phyloP scores from a whole-genome alignment of 768 basidiomycete species.

The Lactarius evosmus region DNA sequence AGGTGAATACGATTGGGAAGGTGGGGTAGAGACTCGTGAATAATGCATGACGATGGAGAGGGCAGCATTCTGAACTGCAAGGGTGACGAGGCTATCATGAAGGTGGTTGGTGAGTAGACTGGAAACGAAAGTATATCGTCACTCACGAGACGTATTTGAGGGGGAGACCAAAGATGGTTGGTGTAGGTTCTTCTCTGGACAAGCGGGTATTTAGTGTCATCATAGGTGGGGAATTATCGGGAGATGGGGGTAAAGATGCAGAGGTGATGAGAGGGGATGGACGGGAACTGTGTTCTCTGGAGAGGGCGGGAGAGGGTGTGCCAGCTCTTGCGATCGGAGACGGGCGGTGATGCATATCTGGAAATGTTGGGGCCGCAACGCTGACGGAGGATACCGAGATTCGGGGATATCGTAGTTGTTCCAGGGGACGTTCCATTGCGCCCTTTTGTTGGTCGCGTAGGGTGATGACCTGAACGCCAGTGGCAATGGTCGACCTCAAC shows the following conservation, averaged over 20 bases:
- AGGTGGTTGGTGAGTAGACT: conserved; percentile 15
- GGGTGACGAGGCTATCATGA: conserved; percentile 61
- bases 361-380: conserved; percentile 31
- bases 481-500: neutral
- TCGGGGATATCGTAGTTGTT: conserved; percentile 23
- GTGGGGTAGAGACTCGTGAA: conserved; percentile 84
- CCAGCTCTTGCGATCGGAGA: conserved; percentile 47
- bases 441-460: neutral
- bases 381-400: conserved; percentile 22
- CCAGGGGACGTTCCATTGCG: conserved; percentile 21
- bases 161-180: conserved; percentile 66
- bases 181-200: conserved; percentile 32
- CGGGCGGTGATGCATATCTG: conserved; percentile 63
- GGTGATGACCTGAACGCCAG: neutral
- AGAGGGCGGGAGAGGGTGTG: conserved; percentile 46
- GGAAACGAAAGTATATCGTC: neutral
- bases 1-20: conserved; percentile 82
- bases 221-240: conserved; percentile 22
- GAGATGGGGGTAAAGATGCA: conserved; percentile 20
- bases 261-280: conserved; percentile 33
- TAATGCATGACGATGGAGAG: conserved; percentile 98
- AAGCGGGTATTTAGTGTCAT: conserved; percentile 7
- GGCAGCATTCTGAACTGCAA: conserved; percentile 93
- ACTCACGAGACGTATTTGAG: conserved; percentile 81
- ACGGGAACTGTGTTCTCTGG: conserved; percentile 36